Base-by-base conservation (phyloP, 2,329 filamentous ascomycete species). In the Aspergillus sp. region DNA sequence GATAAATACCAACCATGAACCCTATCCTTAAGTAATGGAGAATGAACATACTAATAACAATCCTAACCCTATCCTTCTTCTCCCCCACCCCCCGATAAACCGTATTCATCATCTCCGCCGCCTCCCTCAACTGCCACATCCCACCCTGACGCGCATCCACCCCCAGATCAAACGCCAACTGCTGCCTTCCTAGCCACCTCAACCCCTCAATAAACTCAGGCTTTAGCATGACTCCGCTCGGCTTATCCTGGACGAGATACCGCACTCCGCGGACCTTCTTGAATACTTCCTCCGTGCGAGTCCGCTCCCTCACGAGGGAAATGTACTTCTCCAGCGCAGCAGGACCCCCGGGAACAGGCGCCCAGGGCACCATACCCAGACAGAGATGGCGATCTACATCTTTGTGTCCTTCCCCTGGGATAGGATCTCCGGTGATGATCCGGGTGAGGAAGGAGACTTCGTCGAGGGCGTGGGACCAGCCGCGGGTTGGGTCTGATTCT, bases 141-240 rank as follows among this genome's bases (percentile, higher is more conserved):
- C 92, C 93, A 27, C 89, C 86, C n/a, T 86, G 82, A 72, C 91
- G 86, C 68, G 90, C 86, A 80, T 97, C 92, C 11, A 96, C 85
- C 0, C 91, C 92, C 0, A 96, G 79, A 73, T 97, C 94, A 73
- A 97, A 96, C 1, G 85, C 83, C 68, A 88, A 84, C 0, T 86
- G 85, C 62, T 81, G 81, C 55, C 81, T 81, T 4, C 87, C 89
- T 49, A 92, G 77, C 72, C 88, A 84, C 77, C 82, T 86, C 68
- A 92, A 71, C 4, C 84, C 81, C 60, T 87, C 86, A 59, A 92
- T 82, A 71, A 93, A 92, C 7, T 77, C 80, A 10, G 83, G 78
- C 50, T 82, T 75, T 48, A 93, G 69, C 81, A 90, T 88, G 0
- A 84, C 85, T 3, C 89, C 88, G 27, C 78, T 72, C 8, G 86